Evolutionary conservation across 2,329 filamentous ascomycete species (phyloP).

Genomic region (Nigrograna mackinnonii): DNA sequence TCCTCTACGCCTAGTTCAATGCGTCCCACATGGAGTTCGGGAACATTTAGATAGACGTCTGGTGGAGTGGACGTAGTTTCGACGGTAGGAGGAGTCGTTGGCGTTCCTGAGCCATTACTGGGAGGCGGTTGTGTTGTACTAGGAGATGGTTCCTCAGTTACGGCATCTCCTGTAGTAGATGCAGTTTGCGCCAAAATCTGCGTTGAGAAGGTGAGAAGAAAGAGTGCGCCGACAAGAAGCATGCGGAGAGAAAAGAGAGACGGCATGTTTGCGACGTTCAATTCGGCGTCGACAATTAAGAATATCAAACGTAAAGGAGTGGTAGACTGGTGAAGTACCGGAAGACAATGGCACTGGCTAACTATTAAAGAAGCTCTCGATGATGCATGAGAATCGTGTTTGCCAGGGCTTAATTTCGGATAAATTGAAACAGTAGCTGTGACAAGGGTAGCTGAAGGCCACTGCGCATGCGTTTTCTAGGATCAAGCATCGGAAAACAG

Average conservation of each 20-base stretch:
- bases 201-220: slow-evolving; percentile 26
- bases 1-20: slow-evolving; percentile 66
- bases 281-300: slow-evolving; percentile 14
- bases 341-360: slow-evolving; percentile 18
- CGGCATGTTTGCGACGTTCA: slow-evolving; percentile 31
- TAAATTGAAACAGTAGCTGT: slow-evolving; percentile 27
- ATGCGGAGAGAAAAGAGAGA: slow-evolving; percentile 35
- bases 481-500: slow-evolving; percentile 19
- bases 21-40: slow-evolving; percentile 60
- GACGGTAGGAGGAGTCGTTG: slow-evolving; percentile 22
- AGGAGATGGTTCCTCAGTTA: not conserved
- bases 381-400: slow-evolving; percentile 16
- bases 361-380: slow-evolving; percentile 13
- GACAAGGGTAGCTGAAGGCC: slow-evolving; percentile 20
- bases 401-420: slow-evolving; percentile 35
- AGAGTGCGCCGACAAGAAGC: slow-evolving; percentile 25
- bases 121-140: slow-evolving; percentile 20
- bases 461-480: slow-evolving; percentile 23
- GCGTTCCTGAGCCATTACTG: not conserved
- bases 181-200: slow-evolving; percentile 32
- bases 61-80: slow-evolving; percentile 45
- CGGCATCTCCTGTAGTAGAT: slow-evolving; percentile 9
- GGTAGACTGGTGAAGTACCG: slow-evolving; percentile 14
- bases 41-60: slow-evolving; percentile 62
- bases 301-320: slow-evolving; percentile 13